Percentiles rank a stretch among this genome's conserved stretches.
phyloP scores from a whole-genome alignment of 805 yeast genomes.

The Komagataella phaffii region DNA sequence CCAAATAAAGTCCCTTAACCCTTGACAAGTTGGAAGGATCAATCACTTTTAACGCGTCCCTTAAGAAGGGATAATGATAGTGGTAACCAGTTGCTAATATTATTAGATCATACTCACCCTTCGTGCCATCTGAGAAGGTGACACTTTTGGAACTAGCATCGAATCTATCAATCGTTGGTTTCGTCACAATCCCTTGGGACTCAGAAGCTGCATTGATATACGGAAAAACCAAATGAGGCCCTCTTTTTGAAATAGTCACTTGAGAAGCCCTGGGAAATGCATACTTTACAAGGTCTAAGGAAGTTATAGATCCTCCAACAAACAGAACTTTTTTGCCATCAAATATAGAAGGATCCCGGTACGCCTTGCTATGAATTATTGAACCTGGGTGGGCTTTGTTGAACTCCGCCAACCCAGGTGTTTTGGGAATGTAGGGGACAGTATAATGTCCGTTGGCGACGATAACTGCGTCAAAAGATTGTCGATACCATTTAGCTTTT shows the following conservation, averaged over 20 bases:
- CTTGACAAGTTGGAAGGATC: slow-evolving; percentile 13
- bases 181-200: slow-evolving; percentile 14
- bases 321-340: slow-evolving; percentile 15
- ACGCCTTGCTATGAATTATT: slow-evolving; percentile 24
- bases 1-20: slow-evolving; percentile 19
- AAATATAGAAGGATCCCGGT: slow-evolving; percentile 17
- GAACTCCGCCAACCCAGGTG: slow-evolving; percentile 24
- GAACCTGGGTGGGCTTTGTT: slow-evolving; percentile 14
- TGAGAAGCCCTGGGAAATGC: slow-evolving; percentile 7
- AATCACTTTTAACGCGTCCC: background rate
- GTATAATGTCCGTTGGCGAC: slow-evolving; percentile 31
- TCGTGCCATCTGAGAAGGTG: background rate
- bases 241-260: slow-evolving; percentile 13
- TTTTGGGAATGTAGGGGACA: slow-evolving; percentile 23
- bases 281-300: slow-evolving; percentile 18
- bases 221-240: slow-evolving; percentile 13
- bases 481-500: slow-evolving; percentile 14
- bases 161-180: slow-evolving; percentile 10
- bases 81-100: slow-evolving; percentile 9
- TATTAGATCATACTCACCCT: slow-evolving; percentile 1
- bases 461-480: slow-evolving; percentile 24
- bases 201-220: slow-evolving; percentile 18
- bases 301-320: slow-evolving; percentile 9
- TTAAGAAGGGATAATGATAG: slow-evolving; percentile 17
- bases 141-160: slow-evolving; percentile 10